phyloP scores from a whole-genome alignment of 495 filamentous ascomycete species.

The Lasiosphaeriaceae sp. region DNA sequence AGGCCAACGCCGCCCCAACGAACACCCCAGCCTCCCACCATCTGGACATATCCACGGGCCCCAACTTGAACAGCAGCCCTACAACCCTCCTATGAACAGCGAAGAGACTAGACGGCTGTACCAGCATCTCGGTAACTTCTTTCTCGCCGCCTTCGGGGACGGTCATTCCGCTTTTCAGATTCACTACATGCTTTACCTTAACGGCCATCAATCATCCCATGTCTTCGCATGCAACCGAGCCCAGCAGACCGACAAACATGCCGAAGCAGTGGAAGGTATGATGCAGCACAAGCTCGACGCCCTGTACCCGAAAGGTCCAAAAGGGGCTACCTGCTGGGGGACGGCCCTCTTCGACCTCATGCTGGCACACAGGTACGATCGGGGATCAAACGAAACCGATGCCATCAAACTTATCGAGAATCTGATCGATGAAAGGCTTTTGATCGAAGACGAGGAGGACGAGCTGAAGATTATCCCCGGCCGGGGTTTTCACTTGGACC shows the following conservation, averaged over 20 bases:
- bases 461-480: neutral
- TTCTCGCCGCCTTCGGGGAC: conserved; percentile 12
- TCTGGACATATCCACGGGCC: neutral
- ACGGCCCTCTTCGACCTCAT: conserved; percentile 3
- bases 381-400: neutral
- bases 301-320: neutral
- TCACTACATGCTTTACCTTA: neutral
- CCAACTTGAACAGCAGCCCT: neutral
- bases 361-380: conserved; percentile 6
- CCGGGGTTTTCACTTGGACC: conserved; percentile 10
- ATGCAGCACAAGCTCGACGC: neutral
- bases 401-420: conserved; percentile 6
- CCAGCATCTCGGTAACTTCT: conserved; percentile 6
- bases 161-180: conserved; percentile 6
- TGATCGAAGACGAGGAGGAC: neutral
- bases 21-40: neutral
- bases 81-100: neutral
- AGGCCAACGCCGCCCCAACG: neutral
- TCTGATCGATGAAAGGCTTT: neutral
- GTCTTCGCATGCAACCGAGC: neutral
- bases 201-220: neutral
- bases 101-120: neutral
- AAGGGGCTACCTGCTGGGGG: neutral
- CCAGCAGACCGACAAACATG: conserved; percentile 7
- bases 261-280: conserved; percentile 1